Base-by-base conservation (phyloP, 805 yeast genomes). In the Grigorovia yakushimaensis region DNA sequence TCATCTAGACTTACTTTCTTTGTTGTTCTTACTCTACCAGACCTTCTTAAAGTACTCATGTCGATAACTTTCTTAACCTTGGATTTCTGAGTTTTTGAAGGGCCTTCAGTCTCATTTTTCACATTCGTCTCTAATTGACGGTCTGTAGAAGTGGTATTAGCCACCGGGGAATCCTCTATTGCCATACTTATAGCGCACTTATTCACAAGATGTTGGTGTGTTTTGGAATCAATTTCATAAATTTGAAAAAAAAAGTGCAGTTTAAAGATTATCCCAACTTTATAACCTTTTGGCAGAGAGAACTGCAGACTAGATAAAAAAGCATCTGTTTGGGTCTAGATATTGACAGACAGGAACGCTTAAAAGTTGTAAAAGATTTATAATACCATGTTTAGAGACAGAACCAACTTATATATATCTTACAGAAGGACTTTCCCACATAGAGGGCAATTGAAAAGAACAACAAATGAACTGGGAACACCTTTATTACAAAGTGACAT, bases 341-440 rank as follows among this genome's bases (percentile, higher is more conserved):
- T n/a, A n/a, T n/a, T n/a, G n/a, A n/a, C n/a, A n/a, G n/a, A n/a
- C n/a, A n/a, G n/a, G n/a, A n/a, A n/a, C n/a, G n/a, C n/a, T n/a
- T n/a, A n/a, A n/a, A n/a, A n/a, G n/a, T n/a, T n/a, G n/a, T n/a
- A n/a, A n/a, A n/a, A n/a, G n/a, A n/a, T n/a, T n/a, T n/a, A n/a
- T n/a, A n/a, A n/a, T n/a, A n/a, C n/a, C 4, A 51, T 91, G 96
- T 86, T 84, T 60, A 75, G 98, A 63, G 98, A 93, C 67, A 74
- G 97, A 63, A 93, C 98, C n/a, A 91, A 89, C 60, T 73, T 91
- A 53, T 91, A 74, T 65, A 70, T 88, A 20, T 88, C 97, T 42
- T 91, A 85, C 61, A 78, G 98, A 52, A 79, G 93, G 50, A 88
- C 98, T 10, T 83, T 82, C 48, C 94, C 95, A 0, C 88, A 88